These are phyloP conservation scores for Vaccinium vitisidaea DNA, from an alignment of 148 eudicot genomes.

Conservation along the genomic window DNA sequence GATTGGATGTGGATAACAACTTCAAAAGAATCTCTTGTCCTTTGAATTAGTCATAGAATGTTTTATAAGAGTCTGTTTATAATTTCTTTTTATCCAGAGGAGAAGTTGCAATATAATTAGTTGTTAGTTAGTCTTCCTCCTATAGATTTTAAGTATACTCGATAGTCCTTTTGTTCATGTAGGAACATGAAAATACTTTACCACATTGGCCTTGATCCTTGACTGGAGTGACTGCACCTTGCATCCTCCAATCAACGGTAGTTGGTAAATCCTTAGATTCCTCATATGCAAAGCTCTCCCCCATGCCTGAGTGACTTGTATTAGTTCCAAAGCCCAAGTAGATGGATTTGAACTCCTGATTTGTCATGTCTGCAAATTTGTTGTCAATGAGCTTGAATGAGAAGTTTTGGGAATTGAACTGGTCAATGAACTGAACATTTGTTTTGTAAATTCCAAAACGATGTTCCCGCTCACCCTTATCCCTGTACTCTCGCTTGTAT, in stretches of 20 bases:
- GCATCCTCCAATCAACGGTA: constrained; percentile 60
- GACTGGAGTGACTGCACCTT: constrained; percentile 67
- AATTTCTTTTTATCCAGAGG: not conserved
- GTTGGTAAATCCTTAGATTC: constrained; percentile 26
- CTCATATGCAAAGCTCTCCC: not conserved
- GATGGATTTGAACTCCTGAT: constrained; percentile 45
- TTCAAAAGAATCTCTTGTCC: not conserved
- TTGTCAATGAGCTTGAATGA: constrained; percentile 53
- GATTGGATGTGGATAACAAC: not conserved
- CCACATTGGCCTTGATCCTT: constrained; percentile 74
- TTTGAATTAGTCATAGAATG: not conserved
- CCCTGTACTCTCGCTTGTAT: constrained; percentile 15
- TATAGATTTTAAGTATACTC: not conserved
- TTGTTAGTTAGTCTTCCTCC: not conserved
- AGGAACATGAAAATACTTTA: constrained; percentile 18
- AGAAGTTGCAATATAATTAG: not conserved
- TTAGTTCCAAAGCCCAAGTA: constrained; percentile 36
- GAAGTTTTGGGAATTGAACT: constrained; percentile 32
- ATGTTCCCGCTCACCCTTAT: constrained; percentile 20
- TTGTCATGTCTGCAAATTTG: constrained; percentile 57
- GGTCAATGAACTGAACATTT: constrained; percentile 26
- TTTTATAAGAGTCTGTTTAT: not conserved
- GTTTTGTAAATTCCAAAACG: constrained; percentile 31
- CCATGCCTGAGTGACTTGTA: not conserved
- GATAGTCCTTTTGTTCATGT: not conserved